A percentile compares a stretch with the other conserved stretches of the same genome.
phyloP scores from a whole-genome alignment of 2,329 filamentous ascomycete genomes.

The Fusarium guadeloupense region DNA sequence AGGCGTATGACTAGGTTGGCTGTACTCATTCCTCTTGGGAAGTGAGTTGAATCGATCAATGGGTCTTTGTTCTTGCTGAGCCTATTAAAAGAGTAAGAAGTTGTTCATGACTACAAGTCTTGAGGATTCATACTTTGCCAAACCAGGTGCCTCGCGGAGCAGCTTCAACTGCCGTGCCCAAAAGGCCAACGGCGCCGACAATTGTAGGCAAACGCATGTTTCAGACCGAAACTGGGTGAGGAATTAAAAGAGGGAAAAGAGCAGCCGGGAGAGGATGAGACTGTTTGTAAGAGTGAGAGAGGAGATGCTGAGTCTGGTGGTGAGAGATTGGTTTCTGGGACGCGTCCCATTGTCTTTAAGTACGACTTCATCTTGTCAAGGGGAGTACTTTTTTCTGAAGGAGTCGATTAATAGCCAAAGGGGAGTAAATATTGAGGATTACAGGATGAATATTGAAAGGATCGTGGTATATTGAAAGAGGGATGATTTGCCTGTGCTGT shows the following conservation, averaged over 20 bases:
- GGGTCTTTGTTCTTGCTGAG: conserved; percentile 1
- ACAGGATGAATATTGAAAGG: conserved; percentile 21
- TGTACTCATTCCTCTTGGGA: conserved; percentile 4
- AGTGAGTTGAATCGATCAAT: conserved; percentile 5
- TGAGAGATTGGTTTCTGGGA: conserved; percentile 16
- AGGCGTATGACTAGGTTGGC: conserved; percentile 16
- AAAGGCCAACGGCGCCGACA: conserved; percentile 41
- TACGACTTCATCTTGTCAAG: conserved; percentile 34
- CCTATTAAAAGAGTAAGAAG: conserved; percentile 19
- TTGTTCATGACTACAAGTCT: not conserved
- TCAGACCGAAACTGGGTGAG: not conserved
- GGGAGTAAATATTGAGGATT: conserved; percentile 33
- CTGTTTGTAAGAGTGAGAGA: conserved; percentile 13
- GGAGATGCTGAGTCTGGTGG: conserved; percentile 36
- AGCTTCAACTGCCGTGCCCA: conserved; percentile 40
- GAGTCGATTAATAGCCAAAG: conserved; percentile 16
- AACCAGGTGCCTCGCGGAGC: conserved; percentile 34
- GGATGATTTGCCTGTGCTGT: no score
- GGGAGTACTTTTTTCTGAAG: conserved; percentile 10
- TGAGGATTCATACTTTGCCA: conserved; percentile 23
- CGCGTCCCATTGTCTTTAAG: conserved; percentile 34
- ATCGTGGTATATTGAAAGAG: conserved; percentile 23
- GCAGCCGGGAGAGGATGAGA: conserved; percentile 24
- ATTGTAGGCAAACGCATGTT: conserved; percentile 41
- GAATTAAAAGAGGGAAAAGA: not conserved